Base-by-base conservation (phyloP, 2,329 filamentous ascomycete genomes). In the Diaporthe citri region DNA sequence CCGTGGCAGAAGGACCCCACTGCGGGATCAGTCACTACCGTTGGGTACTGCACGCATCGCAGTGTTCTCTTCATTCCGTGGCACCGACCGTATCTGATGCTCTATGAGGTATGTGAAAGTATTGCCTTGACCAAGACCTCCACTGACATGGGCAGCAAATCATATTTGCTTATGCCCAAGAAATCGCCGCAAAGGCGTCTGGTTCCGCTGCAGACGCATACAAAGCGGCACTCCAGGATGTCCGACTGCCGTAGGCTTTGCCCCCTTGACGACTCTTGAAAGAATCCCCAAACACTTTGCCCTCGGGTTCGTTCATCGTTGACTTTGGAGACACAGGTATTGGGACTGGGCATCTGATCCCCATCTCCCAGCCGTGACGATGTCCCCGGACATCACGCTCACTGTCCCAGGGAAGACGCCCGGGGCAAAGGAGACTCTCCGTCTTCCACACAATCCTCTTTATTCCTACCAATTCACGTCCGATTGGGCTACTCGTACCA, bases 61-160 rank as follows among this genome's bases (percentile, higher is more conserved):
- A 73, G 71, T 34, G 71, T 73, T 36, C 60, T 73, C 22, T 73
- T 73, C 60, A 73, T 73, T 20, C 71, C 59, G 3, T 73, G 71
- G 59, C 71, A 73, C 15, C 34, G 59, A 43, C 59, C 46, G 1
- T 67, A 56, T 22, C 2, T 73, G 34, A 73, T 73, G 56, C 59
- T 73, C 10, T 73, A 73, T 55, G 59, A 73, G 70, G 39, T 25
- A 62, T 2, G 15, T 17, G 13, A 51, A 8, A 0, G 7, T 3
- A n/a, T 2, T n/a, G 1, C 10, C 15, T 12, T 15, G 9, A 15
- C 15, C 4, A 1, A 1, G 25, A 59, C 1, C n/a, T 9, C 6
- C 1, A 55, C 57, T 72, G 8, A 72, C 9, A 1, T 64, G 9
- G 4, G 2, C 59, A 73, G 59, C 57, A 73, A 73, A 67, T 73